A percentile compares a stretch with the other conserved stretches of the same genome.
Evolutionary conservation across 768 basidiomycete genomes (phyloP).

Genomic region (Coprinopsis cinerea): DNA sequence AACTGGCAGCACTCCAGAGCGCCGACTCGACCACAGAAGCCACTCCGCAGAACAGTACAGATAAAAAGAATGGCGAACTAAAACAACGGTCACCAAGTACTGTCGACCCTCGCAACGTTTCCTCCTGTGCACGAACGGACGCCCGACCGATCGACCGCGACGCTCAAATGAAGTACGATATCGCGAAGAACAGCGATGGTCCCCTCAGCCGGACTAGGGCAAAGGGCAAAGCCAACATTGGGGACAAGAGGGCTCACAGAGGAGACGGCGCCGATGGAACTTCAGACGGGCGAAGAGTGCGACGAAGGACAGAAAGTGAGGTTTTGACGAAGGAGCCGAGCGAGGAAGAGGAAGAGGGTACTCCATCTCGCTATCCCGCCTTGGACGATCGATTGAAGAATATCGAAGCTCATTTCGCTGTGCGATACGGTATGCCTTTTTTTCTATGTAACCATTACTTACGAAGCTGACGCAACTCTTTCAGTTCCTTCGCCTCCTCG

Average conservation of each 20-base stretch:
- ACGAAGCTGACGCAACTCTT: not conserved
- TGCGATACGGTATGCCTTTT: conserved; percentile 58
- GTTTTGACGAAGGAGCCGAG: conserved; percentile 5
- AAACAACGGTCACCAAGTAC: no score
- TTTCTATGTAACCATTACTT: conserved; percentile 1
- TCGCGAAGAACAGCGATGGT: conserved; percentile 79
- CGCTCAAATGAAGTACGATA: conserved; percentile 81
- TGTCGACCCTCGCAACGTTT: conserved; percentile 12
- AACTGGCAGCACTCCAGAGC: conserved; percentile 27
- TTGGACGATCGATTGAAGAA: conserved; percentile 59
- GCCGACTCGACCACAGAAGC: not conserved
- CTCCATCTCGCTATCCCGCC: conserved; percentile 47
- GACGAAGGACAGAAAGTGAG: not conserved
- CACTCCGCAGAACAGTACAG: not conserved
- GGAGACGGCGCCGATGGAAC: not conserved
- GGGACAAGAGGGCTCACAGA: conserved; percentile 7
- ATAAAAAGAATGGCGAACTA: no score
- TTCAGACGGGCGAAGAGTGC: not conserved
- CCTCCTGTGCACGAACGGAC: conserved; percentile 71
- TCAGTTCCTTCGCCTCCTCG: conserved; percentile 69
- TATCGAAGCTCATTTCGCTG: conserved; percentile 65
- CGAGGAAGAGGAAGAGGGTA: conserved; percentile 18
- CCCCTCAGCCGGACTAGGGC: conserved; percentile 39
- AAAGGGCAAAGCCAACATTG: conserved; percentile 40
- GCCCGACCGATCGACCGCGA: conserved; percentile 68